Evolutionary conservation across 495 filamentous ascomycete genomes (phyloP).

Genomic region (Podospora didyma): DNA sequence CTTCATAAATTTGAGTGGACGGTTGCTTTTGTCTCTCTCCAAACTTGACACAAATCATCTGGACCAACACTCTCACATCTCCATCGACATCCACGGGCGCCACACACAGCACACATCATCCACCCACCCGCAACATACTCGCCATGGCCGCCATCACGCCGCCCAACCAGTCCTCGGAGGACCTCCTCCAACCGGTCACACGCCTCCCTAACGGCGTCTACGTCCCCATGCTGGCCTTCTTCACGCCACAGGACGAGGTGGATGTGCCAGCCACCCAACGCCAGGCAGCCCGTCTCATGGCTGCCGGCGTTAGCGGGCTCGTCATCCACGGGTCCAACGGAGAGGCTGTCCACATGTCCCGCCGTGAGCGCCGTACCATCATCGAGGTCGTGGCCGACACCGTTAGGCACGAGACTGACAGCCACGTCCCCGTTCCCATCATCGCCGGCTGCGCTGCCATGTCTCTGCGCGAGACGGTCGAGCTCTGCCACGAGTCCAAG

Average conservation of each 20-base stretch:
- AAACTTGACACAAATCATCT: no score
- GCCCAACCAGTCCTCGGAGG: not conserved
- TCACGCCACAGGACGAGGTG: slow-evolving; percentile 53
- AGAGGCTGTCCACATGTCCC: slow-evolving; percentile 77
- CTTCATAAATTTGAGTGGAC: no score
- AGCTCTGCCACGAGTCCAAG: slow-evolving; percentile 67
- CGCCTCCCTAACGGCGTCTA: slow-evolving; percentile 51
- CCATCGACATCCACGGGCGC: no score
- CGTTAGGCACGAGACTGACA: slow-evolving; percentile 63
- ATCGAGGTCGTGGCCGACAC: slow-evolving; percentile 71
- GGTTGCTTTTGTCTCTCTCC: no score
- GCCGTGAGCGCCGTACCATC: slow-evolving; percentile 63
- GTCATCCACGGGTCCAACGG: slow-evolving; percentile 85
- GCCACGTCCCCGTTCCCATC: slow-evolving; percentile 58
- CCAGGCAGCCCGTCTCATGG: slow-evolving; percentile 68
- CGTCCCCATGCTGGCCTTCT: slow-evolving; percentile 69
- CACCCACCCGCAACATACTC: no score
- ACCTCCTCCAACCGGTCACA: not conserved
- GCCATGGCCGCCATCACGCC: not conserved
- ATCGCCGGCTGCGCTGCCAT: slow-evolving; percentile 72
- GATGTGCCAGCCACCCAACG: slow-evolving; percentile 63
- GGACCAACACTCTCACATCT: no score
- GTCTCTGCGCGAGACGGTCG: slow-evolving; percentile 1
- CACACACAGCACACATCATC: no score
- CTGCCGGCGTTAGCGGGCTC: slow-evolving; percentile 68